Base-by-base conservation (phyloP, 73 alveolate genomes). In the Uronychia setigera region DNA sequence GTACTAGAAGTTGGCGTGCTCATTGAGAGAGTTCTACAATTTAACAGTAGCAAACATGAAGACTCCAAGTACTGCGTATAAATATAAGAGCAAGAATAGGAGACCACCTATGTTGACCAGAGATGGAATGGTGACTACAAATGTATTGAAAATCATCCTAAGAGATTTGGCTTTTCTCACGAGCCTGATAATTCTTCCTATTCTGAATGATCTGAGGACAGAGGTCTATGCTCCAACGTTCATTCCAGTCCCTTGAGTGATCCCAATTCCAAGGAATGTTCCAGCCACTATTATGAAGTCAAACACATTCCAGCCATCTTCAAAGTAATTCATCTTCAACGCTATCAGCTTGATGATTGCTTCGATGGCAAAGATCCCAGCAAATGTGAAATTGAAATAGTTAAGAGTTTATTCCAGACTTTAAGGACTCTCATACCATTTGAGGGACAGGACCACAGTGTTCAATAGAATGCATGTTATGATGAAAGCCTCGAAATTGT, bases 51-150 rank as follows among this genome's bases (percentile, higher is more conserved):
- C 95, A 90, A 95, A 97, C 58, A 97, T 87, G 87, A 93, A 95
- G 26, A 97, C 95, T 19, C 99, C 99, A 13, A 96, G 87, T 31
- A 97, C 93, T 13, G 99, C 93, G 81, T 93, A 96, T 9, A 96
- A 94, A 67, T 95, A 96, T 79, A 96, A 90, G 33, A 97, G 87
- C 27, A 97, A 84, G 34, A 97, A 74, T 92, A 97, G 92, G 31
- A 97, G 82, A 13, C 96, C 84, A 59, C 96, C 93, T 0, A 97
- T 98, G 91, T 97, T 97, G 19, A 97, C 93, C 80, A 97, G 87
- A 0, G 99, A 95, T 32, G 99, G 97, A 31, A 97, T 31, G 1
- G 93, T 59, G 31, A 87, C 81, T 29, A 87, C 59, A 27, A 76
- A 76, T 25, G 81, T 76, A 9, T 76, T 32, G 59, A 76, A 76